Base-by-base conservation (phyloP, 257 asterid genomes). In the Cordia subcordata region DNA sequence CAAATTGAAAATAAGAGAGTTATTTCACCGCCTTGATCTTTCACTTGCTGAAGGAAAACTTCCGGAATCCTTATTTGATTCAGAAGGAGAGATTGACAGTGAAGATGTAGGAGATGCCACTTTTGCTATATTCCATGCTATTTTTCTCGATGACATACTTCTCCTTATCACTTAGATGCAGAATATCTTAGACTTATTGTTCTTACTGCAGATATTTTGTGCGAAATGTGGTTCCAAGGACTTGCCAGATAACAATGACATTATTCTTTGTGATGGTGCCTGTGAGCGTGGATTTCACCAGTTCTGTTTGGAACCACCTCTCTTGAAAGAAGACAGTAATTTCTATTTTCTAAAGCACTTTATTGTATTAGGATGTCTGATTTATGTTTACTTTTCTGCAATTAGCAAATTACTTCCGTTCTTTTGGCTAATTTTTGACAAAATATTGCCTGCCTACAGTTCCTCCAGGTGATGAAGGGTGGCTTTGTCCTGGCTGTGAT, bases 401-500 rank as follows among this genome's bases (percentile, higher is more conserved):
- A 5, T 42, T 42, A 42, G 47, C 15, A 42, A 42, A 42, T 42
- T 8, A 42, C 5, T 42, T 3, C 10, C 47, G 3, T 6, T 27
- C 35, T 27, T 27, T 27, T 27, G 35, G 35, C 4, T 27, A 27
- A 27, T 27, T 3, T 27, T 44, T 55, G 59, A 57, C 13, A 61
- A 59, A 33, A 72, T 58, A 17, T 59, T 64, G 53, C 55, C 55
- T 69, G 67, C 61, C 53, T 22, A 61, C 82, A 93, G 99, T 93
- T 80, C 99, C 99, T 62, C 99, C 90, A 3, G 97, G 81, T 75
- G 97, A 93, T 68, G 95, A 86, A 79, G 85, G 90, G 69, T 93
- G 99, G 99, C 90, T 89, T 61, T 93, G 99, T 65, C 99, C 99
- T 60, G 97, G 95, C 50, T 93, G 99, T 79, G 97, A 86, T 64